Evolutionary conservation across 805 yeast genomes (phyloP).

Genomic region (Teunomyces kruisii): DNA sequence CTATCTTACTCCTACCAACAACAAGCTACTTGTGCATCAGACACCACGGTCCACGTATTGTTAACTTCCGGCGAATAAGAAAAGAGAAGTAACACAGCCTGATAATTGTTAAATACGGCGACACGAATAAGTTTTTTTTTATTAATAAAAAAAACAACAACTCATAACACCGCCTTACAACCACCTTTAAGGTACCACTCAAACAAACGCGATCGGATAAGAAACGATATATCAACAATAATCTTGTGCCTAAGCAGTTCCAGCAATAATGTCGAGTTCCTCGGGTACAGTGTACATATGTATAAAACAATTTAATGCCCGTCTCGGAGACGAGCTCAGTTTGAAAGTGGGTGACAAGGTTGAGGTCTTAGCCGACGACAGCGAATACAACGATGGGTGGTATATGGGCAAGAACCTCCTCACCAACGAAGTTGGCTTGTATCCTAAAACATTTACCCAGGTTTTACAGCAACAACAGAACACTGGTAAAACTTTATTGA

Average conservation of each 20-base stretch:
- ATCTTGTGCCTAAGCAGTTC: not conserved
- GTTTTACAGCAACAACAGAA: conserved; percentile 22
- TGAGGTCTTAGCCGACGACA: conserved; percentile 88
- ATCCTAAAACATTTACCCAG: conserved; percentile 87
- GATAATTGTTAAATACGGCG: not conserved
- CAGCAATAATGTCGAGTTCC: conserved; percentile 10
- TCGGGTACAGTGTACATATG: conserved; percentile 48
- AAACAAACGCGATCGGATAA: not conserved
- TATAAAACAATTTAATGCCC: conserved; percentile 81
- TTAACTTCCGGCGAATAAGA: not conserved
- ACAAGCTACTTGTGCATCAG: not conserved
- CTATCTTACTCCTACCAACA: not conserved
- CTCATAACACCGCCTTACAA: not conserved
- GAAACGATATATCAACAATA: not conserved
- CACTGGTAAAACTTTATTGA: conserved; percentile 25
- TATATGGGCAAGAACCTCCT: conserved; percentile 80
- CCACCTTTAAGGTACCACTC: not conserved
- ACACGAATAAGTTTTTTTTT: not conserved
- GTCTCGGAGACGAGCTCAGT: conserved; percentile 87
- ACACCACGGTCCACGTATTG: not conserved
- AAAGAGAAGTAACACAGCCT: not conserved
- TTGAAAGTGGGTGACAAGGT: conserved; percentile 80
- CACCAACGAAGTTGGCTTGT: conserved; percentile 78
- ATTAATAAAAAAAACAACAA: not conserved
- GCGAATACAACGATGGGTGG: conserved; percentile 97